These are phyloP conservation scores for Debaryomyces robertsiae DNA, from an alignment of 1,139 yeast genomes.

Conservation along the genomic window DNA sequence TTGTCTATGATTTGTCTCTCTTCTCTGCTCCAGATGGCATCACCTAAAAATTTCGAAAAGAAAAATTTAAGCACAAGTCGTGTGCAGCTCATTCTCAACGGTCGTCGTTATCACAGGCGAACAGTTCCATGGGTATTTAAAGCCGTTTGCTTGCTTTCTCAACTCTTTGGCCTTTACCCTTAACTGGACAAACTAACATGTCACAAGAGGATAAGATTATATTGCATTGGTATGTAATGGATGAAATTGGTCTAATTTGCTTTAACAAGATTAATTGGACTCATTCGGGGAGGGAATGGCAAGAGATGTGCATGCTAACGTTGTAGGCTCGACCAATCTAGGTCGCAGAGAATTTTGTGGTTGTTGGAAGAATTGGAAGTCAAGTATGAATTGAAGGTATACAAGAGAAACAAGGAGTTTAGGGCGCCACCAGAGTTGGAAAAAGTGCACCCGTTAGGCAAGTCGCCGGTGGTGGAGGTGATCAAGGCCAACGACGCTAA, in stretches of 20 bases:
- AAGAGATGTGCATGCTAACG: constrained; percentile 12
- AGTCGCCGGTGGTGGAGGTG: constrained; percentile 44
- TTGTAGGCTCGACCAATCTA: constrained; percentile 37
- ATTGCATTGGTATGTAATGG: constrained; percentile 26
- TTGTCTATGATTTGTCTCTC: constrained; percentile 2
- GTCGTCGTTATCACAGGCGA: constrained; percentile 3
- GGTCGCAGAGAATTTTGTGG: constrained; percentile 45
- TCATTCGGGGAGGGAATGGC: too few species aligned
- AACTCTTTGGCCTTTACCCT: neutral
- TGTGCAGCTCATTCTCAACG: neutral
- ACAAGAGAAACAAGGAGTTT: constrained; percentile 28
- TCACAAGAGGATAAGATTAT: constrained; percentile 17
- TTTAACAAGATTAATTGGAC: too few species aligned
- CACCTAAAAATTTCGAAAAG: constrained; percentile 2
- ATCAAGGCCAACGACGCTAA: constrained; percentile 23
- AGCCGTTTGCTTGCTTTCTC: neutral
- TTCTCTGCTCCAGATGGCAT: neutral
- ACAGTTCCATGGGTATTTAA: neutral
- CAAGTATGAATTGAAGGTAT: constrained; percentile 36
- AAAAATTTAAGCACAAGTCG: constrained; percentile 6
- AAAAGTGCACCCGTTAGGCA: constrained; percentile 43
- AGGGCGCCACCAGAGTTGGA: constrained; percentile 41
- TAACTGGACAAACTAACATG: neutral
- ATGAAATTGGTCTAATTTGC: neutral
- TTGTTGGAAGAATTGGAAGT: constrained; percentile 40